phyloP scores from a whole-genome alignment of 2,329 filamentous ascomycete genomes.

The Neoarthrinium moseri region DNA sequence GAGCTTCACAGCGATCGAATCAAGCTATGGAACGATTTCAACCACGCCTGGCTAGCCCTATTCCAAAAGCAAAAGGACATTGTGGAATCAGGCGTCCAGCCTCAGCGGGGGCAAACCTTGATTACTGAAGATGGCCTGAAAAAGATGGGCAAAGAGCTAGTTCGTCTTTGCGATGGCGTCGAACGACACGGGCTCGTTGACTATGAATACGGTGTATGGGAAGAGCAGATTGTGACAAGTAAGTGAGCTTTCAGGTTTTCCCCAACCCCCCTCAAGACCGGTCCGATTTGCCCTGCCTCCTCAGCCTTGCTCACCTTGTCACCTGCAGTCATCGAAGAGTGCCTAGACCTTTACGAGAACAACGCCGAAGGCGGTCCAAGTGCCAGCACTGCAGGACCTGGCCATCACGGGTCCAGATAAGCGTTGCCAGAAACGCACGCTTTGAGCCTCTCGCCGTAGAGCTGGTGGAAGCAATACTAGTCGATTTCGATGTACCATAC shows the following conservation, averaged over 20 bases:
- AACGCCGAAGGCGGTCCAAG: slow-evolving; percentile 33
- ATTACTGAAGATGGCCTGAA: slow-evolving; percentile 69
- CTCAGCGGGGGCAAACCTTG: slow-evolving; percentile 58
- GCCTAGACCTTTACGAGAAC: slow-evolving; percentile 45
- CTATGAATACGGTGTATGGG: slow-evolving; percentile 95
- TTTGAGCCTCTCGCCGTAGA: too few species aligned
- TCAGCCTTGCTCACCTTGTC: neutral
- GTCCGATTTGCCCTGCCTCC: neutral
- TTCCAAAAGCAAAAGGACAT: slow-evolving; percentile 83
- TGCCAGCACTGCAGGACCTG: slow-evolving; percentile 18
- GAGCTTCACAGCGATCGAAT: slow-evolving; percentile 73
- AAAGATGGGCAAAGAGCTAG: slow-evolving; percentile 78
- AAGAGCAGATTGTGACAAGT: slow-evolving; percentile 87
- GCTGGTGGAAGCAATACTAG: neutral
- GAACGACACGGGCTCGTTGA: slow-evolving; percentile 94
- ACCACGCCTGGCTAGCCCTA: slow-evolving; percentile 83
- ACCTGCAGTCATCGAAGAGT: slow-evolving; percentile 31
- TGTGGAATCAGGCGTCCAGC: slow-evolving; percentile 57
- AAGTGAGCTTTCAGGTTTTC: too few species aligned
- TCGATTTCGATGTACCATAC: slow-evolving; percentile 7
- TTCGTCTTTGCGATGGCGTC: slow-evolving; percentile 79
- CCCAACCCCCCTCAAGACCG: neutral
- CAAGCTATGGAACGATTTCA: slow-evolving; percentile 91
- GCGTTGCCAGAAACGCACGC: too few species aligned
- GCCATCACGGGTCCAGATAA: slow-evolving; percentile 18